Conservation (phyloP, 2,329 filamentous ascomycete genomes). For the Cercospora brassicicola region DNA sequence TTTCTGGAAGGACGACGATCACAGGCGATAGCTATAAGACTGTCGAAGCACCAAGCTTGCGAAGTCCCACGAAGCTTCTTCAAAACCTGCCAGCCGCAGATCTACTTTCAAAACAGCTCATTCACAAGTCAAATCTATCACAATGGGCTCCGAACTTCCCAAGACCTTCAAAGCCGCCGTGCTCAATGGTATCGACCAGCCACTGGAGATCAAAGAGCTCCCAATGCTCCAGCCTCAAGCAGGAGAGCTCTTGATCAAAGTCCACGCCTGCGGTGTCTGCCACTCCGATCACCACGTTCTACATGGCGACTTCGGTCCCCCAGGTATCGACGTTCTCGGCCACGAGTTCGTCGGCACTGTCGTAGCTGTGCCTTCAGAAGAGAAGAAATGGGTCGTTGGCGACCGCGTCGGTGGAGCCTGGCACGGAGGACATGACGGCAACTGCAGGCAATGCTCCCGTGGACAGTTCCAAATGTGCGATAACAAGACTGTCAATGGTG, state of each 20-base stretch:
- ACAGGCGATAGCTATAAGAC: not conserved
- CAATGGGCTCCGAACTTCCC: slow-evolving; percentile 44
- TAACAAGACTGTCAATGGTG: slow-evolving; percentile 63
- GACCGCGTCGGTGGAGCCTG: slow-evolving; percentile 68
- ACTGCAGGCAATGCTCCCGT: slow-evolving; percentile 63
- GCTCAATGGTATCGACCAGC: slow-evolving; percentile 54
- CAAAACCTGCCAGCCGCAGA: not conserved
- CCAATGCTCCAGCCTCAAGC: slow-evolving; percentile 57
- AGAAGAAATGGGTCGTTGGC: slow-evolving; percentile 61
- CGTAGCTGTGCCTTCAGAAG: slow-evolving; percentile 56
- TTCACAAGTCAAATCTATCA: not conserved
- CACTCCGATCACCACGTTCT: slow-evolving; percentile 63
- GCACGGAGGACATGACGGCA: slow-evolving; percentile 66
- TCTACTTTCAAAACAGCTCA: not conserved
- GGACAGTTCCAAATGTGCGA: slow-evolving; percentile 69
- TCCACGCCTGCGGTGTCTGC: slow-evolving; percentile 71
- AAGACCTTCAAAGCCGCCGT: slow-evolving; percentile 68
- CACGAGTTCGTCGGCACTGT: slow-evolving; percentile 72
- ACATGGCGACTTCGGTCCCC: slow-evolving; percentile 54
- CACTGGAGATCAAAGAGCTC: slow-evolving; percentile 61
- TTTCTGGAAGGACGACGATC: not conserved
- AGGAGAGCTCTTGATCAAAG: slow-evolving; percentile 67
- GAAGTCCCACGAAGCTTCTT: not conserved
- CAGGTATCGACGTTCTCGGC: slow-evolving; percentile 47
- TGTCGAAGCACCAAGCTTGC: not conserved